Percentiles rank a stretch among this genome's conserved stretches.
Evolutionary conservation across 2,329 filamentous ascomycete genomes (phyloP).

Genomic region (Fusarium citri): DNA sequence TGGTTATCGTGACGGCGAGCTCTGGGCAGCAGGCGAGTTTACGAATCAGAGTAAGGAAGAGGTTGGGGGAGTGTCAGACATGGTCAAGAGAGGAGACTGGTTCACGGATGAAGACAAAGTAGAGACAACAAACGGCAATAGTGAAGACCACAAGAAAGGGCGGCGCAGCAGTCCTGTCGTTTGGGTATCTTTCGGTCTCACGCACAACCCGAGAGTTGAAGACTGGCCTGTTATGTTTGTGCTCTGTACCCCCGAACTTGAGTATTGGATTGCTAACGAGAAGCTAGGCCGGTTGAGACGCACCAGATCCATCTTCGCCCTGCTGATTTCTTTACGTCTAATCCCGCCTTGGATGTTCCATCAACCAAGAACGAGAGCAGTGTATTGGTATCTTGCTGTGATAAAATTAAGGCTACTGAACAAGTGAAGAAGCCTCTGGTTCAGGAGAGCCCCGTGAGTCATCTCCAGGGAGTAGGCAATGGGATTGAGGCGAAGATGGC

Average conservation of each 20-base stretch:
- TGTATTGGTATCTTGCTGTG: constrained; percentile 55
- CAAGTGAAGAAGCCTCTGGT: constrained; percentile 32
- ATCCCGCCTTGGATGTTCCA: constrained; percentile 61
- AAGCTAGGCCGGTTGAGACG: constrained; percentile 18
- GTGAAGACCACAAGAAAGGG: constrained; percentile 33
- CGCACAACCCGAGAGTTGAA: constrained; percentile 61
- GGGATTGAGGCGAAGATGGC: constrained; percentile 36
- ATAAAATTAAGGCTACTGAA: constrained; percentile 1
- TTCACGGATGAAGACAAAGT: constrained; percentile 51
- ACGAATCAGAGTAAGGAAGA: constrained; percentile 63
- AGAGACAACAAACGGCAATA: not conserved
- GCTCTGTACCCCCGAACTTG: not conserved
- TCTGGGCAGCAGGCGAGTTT: constrained; percentile 63
- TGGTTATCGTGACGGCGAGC: constrained; percentile 61
- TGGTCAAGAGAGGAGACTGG: constrained; percentile 61
- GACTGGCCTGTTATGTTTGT: constrained; percentile 65
- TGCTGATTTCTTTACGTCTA: constrained; percentile 60
- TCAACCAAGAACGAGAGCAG: constrained; percentile 53
- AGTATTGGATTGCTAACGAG: not conserved
- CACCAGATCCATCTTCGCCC: constrained; percentile 45
- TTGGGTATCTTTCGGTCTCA: constrained; percentile 63
- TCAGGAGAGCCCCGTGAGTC: constrained; percentile 48
- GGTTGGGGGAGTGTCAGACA: constrained; percentile 59
- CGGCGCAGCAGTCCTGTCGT: constrained; percentile 52
- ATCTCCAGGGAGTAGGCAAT: constrained; percentile 48